Percentiles rank a stretch among this genome's conserved stretches.
Conservation (phyloP, 2,329 filamentous ascomycete species). For the Aspergillus eucalypticola region DNA sequence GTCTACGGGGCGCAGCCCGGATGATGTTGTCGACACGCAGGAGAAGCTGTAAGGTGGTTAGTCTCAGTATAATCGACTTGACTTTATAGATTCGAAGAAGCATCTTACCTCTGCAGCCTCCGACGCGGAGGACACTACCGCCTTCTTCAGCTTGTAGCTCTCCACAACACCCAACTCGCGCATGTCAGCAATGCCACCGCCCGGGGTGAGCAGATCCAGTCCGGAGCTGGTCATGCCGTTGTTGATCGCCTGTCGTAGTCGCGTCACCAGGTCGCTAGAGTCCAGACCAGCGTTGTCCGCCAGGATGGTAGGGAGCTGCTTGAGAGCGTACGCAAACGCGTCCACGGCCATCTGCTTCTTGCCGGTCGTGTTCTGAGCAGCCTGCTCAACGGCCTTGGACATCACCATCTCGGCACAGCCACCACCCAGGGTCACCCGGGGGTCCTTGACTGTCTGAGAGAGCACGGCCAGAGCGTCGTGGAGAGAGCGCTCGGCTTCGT, state of each 20-base stretch:
- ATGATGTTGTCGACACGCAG: conserved; percentile 98
- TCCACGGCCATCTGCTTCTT: conserved; percentile 96
- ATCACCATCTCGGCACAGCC: conserved; percentile 98
- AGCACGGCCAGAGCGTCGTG: conserved; percentile 95
- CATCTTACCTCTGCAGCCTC: conserved; percentile 90
- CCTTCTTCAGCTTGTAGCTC: conserved; percentile 97
- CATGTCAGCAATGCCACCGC: conserved; percentile 94
- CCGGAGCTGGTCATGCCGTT: conserved; percentile 91
- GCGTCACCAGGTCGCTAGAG: conserved; percentile 87
- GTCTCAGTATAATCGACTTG: neutral
- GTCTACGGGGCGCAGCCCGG: conserved; percentile 79
- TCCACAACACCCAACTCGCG: conserved; percentile 91
- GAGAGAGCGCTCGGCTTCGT: conserved; percentile 92
- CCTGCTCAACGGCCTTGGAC: conserved; percentile 95
- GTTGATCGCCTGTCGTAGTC: conserved; percentile 91
- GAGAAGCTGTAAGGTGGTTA: conserved; percentile 63
- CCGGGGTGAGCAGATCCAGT: conserved; percentile 82
- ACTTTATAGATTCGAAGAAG: neutral
- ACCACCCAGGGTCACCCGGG: conserved; percentile 88
- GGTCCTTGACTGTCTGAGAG: conserved; percentile 94
- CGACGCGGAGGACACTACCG: conserved; percentile 94
- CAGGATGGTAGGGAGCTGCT: conserved; percentile 92
- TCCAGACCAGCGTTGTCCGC: conserved; percentile 97
- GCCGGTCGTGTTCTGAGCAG: conserved; percentile 89
- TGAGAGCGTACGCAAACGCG: conserved; percentile 82